phyloP scores from a whole-genome alignment of 495 filamentous ascomycete species.

The Aspergillus bridgeri region DNA sequence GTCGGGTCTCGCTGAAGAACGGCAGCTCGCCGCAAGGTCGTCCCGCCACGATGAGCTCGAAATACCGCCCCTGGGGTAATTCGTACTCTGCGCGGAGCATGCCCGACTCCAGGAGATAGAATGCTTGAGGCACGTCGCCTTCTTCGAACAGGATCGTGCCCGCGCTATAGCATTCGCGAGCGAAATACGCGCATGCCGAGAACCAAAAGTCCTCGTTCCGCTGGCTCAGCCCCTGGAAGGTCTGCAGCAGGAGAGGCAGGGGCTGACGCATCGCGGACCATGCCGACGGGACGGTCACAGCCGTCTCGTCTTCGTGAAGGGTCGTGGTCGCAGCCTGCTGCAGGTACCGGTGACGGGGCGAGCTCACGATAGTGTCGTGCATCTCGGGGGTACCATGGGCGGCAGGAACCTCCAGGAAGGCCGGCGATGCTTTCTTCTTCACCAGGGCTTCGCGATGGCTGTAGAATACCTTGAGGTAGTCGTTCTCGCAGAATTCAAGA shows the following conservation, averaged over 20 bases:
- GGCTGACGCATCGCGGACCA: conserved; percentile 89
- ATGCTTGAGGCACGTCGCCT: conserved; percentile 67
- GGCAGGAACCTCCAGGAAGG: conserved; percentile 52
- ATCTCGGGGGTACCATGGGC: conserved; percentile 19
- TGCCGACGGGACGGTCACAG: conserved; percentile 42
- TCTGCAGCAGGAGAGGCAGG: conserved; percentile 84
- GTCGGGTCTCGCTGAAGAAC: conserved; percentile 85
- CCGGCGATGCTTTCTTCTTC: conserved; percentile 20
- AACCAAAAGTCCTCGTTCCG: conserved; percentile 95
- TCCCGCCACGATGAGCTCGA: conserved; percentile 88
- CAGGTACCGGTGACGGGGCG: conserved; percentile 74
- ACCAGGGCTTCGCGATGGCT: conserved; percentile 42
- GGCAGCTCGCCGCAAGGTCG: conserved; percentile 94
- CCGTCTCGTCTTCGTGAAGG: conserved; percentile 55
- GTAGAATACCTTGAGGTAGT: conserved; percentile 85
- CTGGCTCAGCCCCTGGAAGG: conserved; percentile 75
- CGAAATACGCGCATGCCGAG: conserved; percentile 67
- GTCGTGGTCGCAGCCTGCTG: conserved; percentile 74
- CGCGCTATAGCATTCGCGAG: conserved; percentile 57
- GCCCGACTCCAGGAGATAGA: conserved; percentile 88
- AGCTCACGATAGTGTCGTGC: conserved; percentile 57
- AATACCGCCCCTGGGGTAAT: conserved; percentile 81
- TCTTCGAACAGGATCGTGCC: conserved; percentile 73
- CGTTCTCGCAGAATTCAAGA: conserved; percentile 91
- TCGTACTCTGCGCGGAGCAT: conserved; percentile 88